Base-by-base conservation (phyloP, 345 rosid species). In the Zanthoxylum bungeanum region DNA sequence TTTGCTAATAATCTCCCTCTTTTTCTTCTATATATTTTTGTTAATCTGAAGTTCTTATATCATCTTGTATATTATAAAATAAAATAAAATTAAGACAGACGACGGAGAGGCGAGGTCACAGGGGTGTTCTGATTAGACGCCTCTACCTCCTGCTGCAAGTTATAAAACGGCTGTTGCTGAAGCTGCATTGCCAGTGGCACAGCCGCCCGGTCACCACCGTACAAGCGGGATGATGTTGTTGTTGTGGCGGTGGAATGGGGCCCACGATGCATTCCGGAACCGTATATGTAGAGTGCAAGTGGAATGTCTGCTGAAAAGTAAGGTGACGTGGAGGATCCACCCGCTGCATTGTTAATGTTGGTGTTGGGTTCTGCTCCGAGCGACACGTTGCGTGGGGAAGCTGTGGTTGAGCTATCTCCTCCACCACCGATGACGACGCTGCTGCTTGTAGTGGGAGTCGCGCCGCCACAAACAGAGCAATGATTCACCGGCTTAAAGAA, bases 391-490 rank as follows among this genome's bases (percentile, higher is more conserved):
- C 44, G 74, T 1, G 88, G 83, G 5, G 88, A 84, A 4, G 74
- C 57, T 3, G 84, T 76, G 24, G 81, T 69, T 14, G 83, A 85
- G 61, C 79, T 60, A 17, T 79, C 84, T 37, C 80, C 81, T 21
- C 70, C 76, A 5, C 73, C 83, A n/a, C 57, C 76, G 19, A 73
- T 44, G 24, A 73, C 73, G 7, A 76, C 64, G 79, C 82, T 72
- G 66, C 81, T 77, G 47, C 75, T 70, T 16, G 82, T 73, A 17
- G 85, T 24, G 14, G 40, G 46, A 65, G 71, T 63, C 72, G 76
- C 77, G 11, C 58, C 21, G 14, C 84, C 84, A 62, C 83, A 85
- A n/a, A 78, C 70, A 58, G 74, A 80, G 60, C 86, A 85, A 27
- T 72, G 68, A 44, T 63, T 79, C 70, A 40, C 17, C 19, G 75